A percentile compares a stretch with the other conserved stretches of the same genome.
phyloP scores from a whole-genome alignment of 78 protist species.

The Tieghemostelium lacteum region DNA sequence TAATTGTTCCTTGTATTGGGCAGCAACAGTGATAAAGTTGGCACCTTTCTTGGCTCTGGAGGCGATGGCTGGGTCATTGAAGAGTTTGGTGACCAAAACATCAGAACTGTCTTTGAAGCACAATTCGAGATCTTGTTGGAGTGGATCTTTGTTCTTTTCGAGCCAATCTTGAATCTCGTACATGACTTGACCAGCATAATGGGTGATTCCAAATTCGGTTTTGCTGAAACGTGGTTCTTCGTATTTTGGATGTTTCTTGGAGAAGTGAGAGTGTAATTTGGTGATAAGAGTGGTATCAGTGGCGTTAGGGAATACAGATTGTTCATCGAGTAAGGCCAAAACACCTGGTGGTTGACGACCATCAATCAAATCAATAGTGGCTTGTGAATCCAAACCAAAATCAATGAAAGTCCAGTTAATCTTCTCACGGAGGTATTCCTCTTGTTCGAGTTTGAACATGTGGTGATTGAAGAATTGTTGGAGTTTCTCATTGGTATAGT shows the following conservation, averaged over 20 bases:
- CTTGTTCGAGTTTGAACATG: constrained; percentile 96
- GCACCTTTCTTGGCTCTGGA: constrained; percentile 84
- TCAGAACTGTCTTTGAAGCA: constrained; percentile 71
- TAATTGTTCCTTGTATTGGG: constrained; percentile 86
- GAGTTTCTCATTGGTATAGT: constrained; percentile 98
- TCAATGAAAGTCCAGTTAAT: constrained; percentile 93
- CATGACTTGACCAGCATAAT: constrained; percentile 87
- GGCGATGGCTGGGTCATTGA: constrained; percentile 77
- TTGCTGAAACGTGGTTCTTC: constrained; percentile 79
- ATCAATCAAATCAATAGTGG: constrained; percentile 94
- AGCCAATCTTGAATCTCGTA: constrained; percentile 87
- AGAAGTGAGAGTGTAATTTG: constrained; percentile 72
- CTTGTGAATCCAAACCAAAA: constrained; percentile 93
- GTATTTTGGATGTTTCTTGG: constrained; percentile 83
- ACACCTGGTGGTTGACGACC: constrained; percentile 82
- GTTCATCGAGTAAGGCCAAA: constrained; percentile 81
- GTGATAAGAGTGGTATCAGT: constrained; percentile 75
- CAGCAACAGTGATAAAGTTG: constrained; percentile 86
- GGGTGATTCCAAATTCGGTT: constrained; percentile 81
- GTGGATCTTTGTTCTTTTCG: constrained; percentile 94
- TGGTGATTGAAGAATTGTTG: constrained; percentile 98
- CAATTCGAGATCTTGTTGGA: constrained; percentile 67
- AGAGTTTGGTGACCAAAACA: constrained; percentile 19
- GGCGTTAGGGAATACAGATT: constrained; percentile 86
- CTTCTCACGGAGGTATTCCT: constrained; percentile 90